Base-by-base conservation (phyloP, 73 alveolate genomes). In the Vitrella brassicaformis region DNA sequence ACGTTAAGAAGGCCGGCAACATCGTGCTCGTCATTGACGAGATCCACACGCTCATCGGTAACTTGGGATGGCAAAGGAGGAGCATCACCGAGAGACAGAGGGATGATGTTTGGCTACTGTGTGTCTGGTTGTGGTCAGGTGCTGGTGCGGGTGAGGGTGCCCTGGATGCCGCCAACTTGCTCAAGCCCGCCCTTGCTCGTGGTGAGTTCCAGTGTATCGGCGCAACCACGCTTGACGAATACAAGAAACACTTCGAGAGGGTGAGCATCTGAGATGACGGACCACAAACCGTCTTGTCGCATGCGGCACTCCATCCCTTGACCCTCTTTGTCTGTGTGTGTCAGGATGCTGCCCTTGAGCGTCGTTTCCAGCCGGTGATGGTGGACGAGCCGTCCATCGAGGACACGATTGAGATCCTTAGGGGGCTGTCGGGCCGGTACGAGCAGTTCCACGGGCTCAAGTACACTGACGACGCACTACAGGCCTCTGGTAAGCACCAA, bases 131-230 rank as follows among this genome's bases (percentile, higher is more conserved):
- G 56, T 39, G 56, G 56, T 75, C 84, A 19, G 84, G 84, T 8
- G 84, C 77, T 0, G 84, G 78, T 28, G 84, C 77, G 9, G 84
- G 70, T n/a, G 84, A 75, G 7, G 84, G 84, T 25, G 78, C 84
- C 47, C 68, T 77, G 84, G 84, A 77, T 26, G 84, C 84, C 27
- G 76, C 84, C 27, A 77, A 77, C 78, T 68, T 77, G 56, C 31
- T 77, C 47, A 77, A 77, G 69, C 84, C 84, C 28, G 84, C 84
- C 30, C 67, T 77, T 31, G 76, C 84, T 27, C 77, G 84, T 0
- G 84, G 84, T 0, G 78, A 77, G 70, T 65, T 77, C 77, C 84
- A 77, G 84, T 29, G 68, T 67, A 77, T 77, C 18, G 84, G 84
- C 0, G 83, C 83, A 26, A 76, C 83, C 19, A 77, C 84, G n/a